Evolutionary conservation across 495 filamentous ascomycete species (phyloP).

Genomic region (Sphaerosporella brunnea): DNA sequence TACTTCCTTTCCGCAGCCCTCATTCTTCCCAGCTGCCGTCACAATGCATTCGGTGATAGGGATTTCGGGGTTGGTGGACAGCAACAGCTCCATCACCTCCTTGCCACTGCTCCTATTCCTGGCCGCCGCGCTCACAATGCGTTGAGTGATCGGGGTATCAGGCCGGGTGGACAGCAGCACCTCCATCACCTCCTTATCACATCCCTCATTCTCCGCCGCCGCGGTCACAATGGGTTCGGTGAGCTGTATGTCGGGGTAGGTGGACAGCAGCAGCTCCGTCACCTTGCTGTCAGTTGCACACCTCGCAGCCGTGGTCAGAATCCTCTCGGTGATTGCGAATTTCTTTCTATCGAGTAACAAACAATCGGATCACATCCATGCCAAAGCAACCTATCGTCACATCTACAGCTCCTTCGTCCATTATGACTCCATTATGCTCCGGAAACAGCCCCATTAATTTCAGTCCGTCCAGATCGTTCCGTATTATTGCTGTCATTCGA

Average conservation of each 20-base stretch:
- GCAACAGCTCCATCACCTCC: constrained; percentile 1
- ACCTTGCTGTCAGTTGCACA: too few species aligned
- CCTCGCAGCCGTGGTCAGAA: too few species aligned
- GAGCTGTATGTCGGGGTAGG: neutral
- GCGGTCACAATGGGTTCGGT: neutral
- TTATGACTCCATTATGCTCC: too few species aligned
- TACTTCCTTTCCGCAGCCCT: too few species aligned
- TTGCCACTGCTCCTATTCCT: neutral
- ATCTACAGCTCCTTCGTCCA: too few species aligned
- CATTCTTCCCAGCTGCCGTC: neutral
- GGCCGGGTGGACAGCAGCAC: neutral
- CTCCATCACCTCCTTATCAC: neutral
- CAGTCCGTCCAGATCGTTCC: too few species aligned
- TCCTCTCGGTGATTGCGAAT: too few species aligned
- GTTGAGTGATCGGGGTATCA: constrained; percentile 3
- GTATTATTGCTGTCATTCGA: too few species aligned
- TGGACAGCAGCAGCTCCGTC: neutral
- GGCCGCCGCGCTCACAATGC: neutral
- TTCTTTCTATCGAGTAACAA: too few species aligned
- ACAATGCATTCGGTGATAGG: constrained; percentile 2
- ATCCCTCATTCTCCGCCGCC: neutral
- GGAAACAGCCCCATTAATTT: too few species aligned
- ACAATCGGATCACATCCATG: too few species aligned
- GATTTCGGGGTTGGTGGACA: neutral
- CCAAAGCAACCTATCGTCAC: too few species aligned